These are phyloP conservation scores for Lavandula angustifolia DNA, from an alignment of 257 asterid species.

Conservation along the genomic window DNA sequence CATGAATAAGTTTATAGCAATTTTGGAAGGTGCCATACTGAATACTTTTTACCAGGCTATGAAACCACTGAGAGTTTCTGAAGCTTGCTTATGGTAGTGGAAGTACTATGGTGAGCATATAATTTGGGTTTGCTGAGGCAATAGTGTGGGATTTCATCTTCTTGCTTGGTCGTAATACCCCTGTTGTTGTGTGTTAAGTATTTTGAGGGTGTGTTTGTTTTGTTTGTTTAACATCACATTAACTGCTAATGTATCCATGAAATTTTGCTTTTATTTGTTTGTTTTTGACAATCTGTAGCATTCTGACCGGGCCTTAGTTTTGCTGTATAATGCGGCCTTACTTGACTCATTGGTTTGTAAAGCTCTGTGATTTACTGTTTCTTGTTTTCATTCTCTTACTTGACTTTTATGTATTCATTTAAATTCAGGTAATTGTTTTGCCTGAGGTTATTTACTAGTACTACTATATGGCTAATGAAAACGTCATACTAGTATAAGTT, in stretches of 20 bases:
- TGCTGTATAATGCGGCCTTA: neutral
- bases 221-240: too few relatives aligned
- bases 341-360: neutral
- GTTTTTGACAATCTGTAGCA: neutral
- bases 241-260: too few relatives aligned
- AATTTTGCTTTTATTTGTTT: neutral
- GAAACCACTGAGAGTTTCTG: constrained; percentile 38
- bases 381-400: constrained; percentile 12
- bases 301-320: neutral
- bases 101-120: constrained; percentile 44
- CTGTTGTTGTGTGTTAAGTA: neutral
- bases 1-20: constrained; percentile 43
- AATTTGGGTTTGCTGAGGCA: constrained; percentile 29
- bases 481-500: constrained; percentile 2
- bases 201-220: neutral
- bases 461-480: too few relatives aligned
- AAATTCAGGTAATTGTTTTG: neutral
- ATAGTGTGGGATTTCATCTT: neutral
- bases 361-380: neutral
- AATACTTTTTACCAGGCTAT: constrained; percentile 36
- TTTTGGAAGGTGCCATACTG: constrained; percentile 45
- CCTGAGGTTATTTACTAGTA: neutral
- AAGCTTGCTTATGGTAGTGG: constrained; percentile 37
- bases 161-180: too few relatives aligned
- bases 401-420: neutral